Evolutionary conservation across 169 alveolate genomes (phyloP).

Genomic region (Besnoitia besnoiti): DNA sequence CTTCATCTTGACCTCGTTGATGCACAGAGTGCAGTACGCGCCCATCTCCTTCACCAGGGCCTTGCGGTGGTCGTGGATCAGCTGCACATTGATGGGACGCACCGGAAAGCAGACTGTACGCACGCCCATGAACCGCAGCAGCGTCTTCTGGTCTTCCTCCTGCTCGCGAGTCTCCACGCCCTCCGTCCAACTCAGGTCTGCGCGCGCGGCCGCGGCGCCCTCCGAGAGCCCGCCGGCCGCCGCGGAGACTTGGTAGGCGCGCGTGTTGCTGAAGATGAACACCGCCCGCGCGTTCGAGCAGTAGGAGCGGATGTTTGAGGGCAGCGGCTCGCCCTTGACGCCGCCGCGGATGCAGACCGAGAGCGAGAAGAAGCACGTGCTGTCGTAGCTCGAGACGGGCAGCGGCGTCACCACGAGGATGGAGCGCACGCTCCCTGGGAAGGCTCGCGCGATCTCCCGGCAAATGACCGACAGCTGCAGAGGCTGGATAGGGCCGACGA

Average conservation of each 20-base stretch:
- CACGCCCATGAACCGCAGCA: slow-evolving; percentile 60
- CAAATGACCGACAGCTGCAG: slow-evolving; percentile 42
- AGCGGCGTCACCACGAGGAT: slow-evolving; percentile 54
- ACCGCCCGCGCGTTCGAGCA: slow-evolving; percentile 56
- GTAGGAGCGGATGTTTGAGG: slow-evolving; percentile 38
- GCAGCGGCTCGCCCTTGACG: slow-evolving; percentile 36
- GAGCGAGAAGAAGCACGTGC: slow-evolving; percentile 6
- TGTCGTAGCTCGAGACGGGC: slow-evolving; percentile 43
- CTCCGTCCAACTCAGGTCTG: slow-evolving; percentile 38
- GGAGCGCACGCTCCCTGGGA: slow-evolving; percentile 42
- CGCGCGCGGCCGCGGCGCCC: neutral
- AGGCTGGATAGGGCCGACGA: slow-evolving; percentile 73
- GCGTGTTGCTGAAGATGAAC: slow-evolving; percentile 55
- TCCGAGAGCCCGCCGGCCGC: neutral
- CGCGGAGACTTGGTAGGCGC: neutral
- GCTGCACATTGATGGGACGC: slow-evolving; percentile 50
- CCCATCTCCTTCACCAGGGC: slow-evolving; percentile 64
- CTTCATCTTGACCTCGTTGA: slow-evolving; percentile 62
- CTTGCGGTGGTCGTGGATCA: slow-evolving; percentile 57
- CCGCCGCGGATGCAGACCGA: slow-evolving; percentile 52
- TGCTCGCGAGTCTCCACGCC: slow-evolving; percentile 61
- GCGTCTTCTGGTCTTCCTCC: slow-evolving; percentile 64
- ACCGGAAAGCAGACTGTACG: slow-evolving; percentile 46
- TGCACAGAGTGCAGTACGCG: slow-evolving; percentile 44
- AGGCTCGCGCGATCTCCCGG: slow-evolving; percentile 37